These are phyloP conservation scores for Pleurostoma richardsiae DNA, from an alignment of 2,329 filamentous ascomycete genomes.

Conservation along the genomic window DNA sequence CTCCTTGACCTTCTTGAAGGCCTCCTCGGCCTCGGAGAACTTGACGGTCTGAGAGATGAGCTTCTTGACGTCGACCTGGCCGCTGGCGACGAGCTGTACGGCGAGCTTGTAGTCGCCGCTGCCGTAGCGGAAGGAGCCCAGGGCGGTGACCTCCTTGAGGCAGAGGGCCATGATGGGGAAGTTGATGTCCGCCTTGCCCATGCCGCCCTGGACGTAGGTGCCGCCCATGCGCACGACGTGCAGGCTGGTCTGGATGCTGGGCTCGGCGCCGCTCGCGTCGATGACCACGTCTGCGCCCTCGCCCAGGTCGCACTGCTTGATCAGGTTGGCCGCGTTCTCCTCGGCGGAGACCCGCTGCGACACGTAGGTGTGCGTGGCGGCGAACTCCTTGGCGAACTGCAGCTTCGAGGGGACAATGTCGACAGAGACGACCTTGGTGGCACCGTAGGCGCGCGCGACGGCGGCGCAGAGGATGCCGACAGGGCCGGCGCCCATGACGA, in stretches of 20 bases:
- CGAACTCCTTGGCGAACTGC: slow-evolving; percentile 70
- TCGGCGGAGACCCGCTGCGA: slow-evolving; percentile 58
- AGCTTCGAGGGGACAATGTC: slow-evolving; percentile 80
- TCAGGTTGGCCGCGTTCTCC: slow-evolving; percentile 69
- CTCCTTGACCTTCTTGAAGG: slow-evolving; percentile 80
- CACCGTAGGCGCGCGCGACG: slow-evolving; percentile 81
- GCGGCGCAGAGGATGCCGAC: slow-evolving; percentile 85
- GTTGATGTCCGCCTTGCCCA: slow-evolving; percentile 81
- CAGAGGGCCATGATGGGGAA: slow-evolving; percentile 92
- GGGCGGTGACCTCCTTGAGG: slow-evolving; percentile 80
- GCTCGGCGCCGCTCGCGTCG: slow-evolving; percentile 74
- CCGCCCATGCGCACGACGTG: slow-evolving; percentile 68
- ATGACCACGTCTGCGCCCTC: slow-evolving; percentile 72
- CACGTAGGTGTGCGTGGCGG: slow-evolving; percentile 66
- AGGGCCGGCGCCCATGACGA: slow-evolving; percentile 83
- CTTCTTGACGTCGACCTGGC: slow-evolving; percentile 75
- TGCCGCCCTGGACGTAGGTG: slow-evolving; percentile 79
- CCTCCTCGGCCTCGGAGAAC: slow-evolving; percentile 78
- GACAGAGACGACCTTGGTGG: slow-evolving; percentile 75
- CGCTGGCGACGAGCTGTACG: slow-evolving; percentile 67
- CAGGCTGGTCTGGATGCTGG: slow-evolving; percentile 70
- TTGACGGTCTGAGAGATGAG: slow-evolving; percentile 73
- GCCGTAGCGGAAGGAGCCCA: slow-evolving; percentile 86
- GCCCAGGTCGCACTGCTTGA: slow-evolving; percentile 57
- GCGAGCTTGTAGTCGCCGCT: slow-evolving; percentile 83